Base-by-base conservation (phyloP, 768 basidiomycete species). In the Tulasnella calospora region DNA sequence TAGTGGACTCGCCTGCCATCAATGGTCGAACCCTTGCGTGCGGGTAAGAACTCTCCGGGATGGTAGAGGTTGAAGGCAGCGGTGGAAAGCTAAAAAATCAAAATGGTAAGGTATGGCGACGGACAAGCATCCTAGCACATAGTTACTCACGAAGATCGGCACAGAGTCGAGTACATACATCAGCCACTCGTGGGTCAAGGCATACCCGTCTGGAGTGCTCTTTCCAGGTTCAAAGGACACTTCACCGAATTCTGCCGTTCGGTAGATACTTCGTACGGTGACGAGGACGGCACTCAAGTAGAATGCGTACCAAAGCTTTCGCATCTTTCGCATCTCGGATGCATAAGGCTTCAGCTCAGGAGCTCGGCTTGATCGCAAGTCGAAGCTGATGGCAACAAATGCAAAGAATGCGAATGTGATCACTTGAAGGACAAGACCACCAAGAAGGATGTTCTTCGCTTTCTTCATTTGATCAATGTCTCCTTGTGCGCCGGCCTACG, bases 181-280 rank as follows among this genome's bases (percentile, higher is more conserved):
- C 19, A 44, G 78, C 79, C 79, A 80, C 72, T 80, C 80, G 51
- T 80, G 77, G 15, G 72, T 76, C 47, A 75, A 61, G 19, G 72
- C 36, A 71, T 76, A 80, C 21, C 80, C 80, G 30, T 41, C 12
- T 17, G n/a, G 74, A 33, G 57, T 3, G 30, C 17, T 8, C 30
- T 74, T 30, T 35, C 67, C 71, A 5, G 51, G 38, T 9, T 35
- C 51, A 44, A 80, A 79, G 23, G 70, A 36, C 41, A 80, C 71
- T 17, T 71, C 51, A 7, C 36, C 73, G 51, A 80, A 80, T 71
- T 80, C 80, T 79, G 77, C 47, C 19, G 74, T 46, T n/a, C 80
- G 78, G 44, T 79, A 80, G 67, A 80, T 79, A n/a, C 71, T 74
- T 35, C 80, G 78, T 15, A 36, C 41, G 10, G 74, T 79, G 19